phyloP scores from a whole-genome alignment of 2,329 filamentous ascomycete species.

The Ophiostoma fasciatum region DNA sequence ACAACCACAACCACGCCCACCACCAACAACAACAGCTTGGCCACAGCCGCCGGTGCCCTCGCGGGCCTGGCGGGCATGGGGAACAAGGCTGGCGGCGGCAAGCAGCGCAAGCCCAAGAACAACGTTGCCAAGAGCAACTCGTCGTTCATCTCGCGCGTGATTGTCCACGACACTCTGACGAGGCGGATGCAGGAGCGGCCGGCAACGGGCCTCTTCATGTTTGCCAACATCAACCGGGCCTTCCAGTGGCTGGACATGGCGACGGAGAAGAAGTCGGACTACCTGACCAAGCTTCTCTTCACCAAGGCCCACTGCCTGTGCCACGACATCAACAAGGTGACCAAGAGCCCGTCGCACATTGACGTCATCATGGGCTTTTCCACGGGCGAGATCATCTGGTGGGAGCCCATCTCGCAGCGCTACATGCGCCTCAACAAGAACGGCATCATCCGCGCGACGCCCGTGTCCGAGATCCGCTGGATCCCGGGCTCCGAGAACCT shows the following conservation, averaged over 20 bases:
- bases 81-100: constrained; percentile 53
- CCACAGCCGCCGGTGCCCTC: constrained; percentile 50
- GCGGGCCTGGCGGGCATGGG: constrained; percentile 58
- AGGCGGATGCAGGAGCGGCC: constrained; percentile 71
- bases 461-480: constrained; percentile 82
- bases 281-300: constrained; percentile 89
- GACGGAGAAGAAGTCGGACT: constrained; percentile 63
- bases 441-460: constrained; percentile 73
- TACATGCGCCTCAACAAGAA: constrained; percentile 97
- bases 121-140: constrained; percentile 98
- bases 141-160: constrained; percentile 93
- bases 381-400: constrained; percentile 95
- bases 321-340: constrained; percentile 78
- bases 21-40: constrained; percentile 17
- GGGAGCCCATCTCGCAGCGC: constrained; percentile 90
- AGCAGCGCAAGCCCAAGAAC: constrained; percentile 89
- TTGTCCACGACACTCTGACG: constrained; percentile 66
- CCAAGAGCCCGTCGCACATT: constrained; percentile 65
- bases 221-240: constrained; percentile 89
- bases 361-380: constrained; percentile 94
- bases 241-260: constrained; percentile 93
- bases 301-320: constrained; percentile 92
- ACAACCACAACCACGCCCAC: constrained; percentile 14
- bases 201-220: constrained; percentile 69
- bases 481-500: constrained; percentile 86